Base-by-base conservation (phyloP, 768 basidiomycete genomes). In the Lactarius sp. region DNA sequence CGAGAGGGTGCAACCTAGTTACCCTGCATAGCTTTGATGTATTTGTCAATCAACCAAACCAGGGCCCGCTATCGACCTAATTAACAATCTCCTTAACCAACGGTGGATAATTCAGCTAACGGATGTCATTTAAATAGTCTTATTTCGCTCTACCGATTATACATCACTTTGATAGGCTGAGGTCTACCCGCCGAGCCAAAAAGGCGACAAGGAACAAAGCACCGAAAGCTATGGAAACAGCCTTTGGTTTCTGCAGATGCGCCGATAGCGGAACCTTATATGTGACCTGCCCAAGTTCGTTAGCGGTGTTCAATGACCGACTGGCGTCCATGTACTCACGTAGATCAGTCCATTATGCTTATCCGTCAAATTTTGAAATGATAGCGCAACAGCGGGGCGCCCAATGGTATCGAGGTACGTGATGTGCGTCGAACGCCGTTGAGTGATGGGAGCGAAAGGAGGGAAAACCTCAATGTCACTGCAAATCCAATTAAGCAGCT, bases 321-420 rank as follows among this genome's bases (percentile, higher is more conserved):
- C 22, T 1, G 22, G 47, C 5, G 22, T 60, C 33, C 20, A 50
- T 61, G 44, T 16, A 81, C 94, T 70, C 71, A 98, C 94, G 72
- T 90, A 90, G 70, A 99, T 88, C 65, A 81, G 78, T 62, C 85
- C 85, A 14, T 82, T 81, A 72, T 98, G 95, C 68, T 81, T 86
- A 71, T 90, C 83, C 0, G 92, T 94, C 64, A 93, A 77, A 61
- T 87, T 76, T 58, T 82, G 77, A 76, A 94, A 96, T 59, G 78
- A 74, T 68, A 98, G 79, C 6, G 82, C 83, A 62, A 98, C 76
- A 6, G 81, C 80, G 9, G 94, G 94, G 33, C 95, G 87, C 36
- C 97, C 97, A 47, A 79, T 81, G 42, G 94, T 92, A 74, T 99
- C 97, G 34, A 99, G 85, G 76, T 96, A 98, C 5, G 92, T 92